phyloP scores from a whole-genome alignment of 2,329 filamentous ascomycete species.

The Penicillium aurantiogriseum region DNA sequence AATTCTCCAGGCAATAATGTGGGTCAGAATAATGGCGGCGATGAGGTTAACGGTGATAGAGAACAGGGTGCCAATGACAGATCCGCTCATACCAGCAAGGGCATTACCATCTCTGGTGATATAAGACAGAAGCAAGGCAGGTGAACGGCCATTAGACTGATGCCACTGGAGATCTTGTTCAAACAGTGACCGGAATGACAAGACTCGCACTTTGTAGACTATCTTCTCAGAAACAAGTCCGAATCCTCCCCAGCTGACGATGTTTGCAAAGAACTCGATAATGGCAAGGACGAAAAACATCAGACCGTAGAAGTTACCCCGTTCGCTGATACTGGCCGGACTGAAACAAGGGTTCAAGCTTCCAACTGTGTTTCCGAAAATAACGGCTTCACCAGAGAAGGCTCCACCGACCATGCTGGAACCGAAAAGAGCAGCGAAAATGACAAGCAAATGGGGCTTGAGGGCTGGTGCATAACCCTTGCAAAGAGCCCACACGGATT shows the following conservation, averaged over 20 bases:
- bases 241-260: slow-evolving; percentile 58
- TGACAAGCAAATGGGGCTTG: slow-evolving; percentile 43
- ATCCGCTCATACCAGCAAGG: slow-evolving; percentile 67
- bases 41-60: slow-evolving; percentile 67
- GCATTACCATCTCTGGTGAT: slow-evolving; percentile 69
- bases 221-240: slow-evolving; percentile 63
- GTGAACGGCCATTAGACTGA: slow-evolving; percentile 61
- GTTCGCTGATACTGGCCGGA: slow-evolving; percentile 48
- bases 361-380: slow-evolving; percentile 62
- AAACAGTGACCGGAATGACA: slow-evolving; percentile 64
- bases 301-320: slow-evolving; percentile 55
- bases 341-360: slow-evolving; percentile 55
- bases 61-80: slow-evolving; percentile 67
- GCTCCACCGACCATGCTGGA: slow-evolving; percentile 56
- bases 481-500: slow-evolving; percentile 30
- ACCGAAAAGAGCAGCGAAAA: slow-evolving; percentile 52
- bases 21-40: slow-evolving; percentile 65
- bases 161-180: slow-evolving; percentile 70
- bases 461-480: slow-evolving; percentile 29
- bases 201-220: slow-evolving; percentile 61
- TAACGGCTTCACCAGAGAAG: slow-evolving; percentile 57
- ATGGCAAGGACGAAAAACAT: slow-evolving; percentile 62
- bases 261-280: slow-evolving; percentile 61
- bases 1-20: slow-evolving; percentile 73
- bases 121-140: slow-evolving; percentile 61